Base-by-base conservation (phyloP, 2,329 filamentous ascomycete genomes). In the Diaporthe caulivora region DNA sequence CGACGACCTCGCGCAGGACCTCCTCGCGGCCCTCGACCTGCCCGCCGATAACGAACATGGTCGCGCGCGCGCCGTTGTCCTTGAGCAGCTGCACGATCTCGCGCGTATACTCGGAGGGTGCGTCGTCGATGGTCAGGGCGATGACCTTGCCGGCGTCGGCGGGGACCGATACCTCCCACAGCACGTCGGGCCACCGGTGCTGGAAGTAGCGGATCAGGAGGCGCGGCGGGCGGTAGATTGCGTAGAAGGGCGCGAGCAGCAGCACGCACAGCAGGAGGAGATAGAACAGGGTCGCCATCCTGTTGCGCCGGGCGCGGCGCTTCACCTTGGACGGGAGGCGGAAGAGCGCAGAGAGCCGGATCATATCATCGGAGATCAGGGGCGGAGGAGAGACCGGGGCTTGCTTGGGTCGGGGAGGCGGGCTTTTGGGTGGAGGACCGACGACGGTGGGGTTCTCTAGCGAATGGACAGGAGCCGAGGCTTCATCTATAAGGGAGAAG, bases 51-150 rank as follows among this genome's bases (percentile, higher is more conserved):
- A 97, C 88, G 82, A 98, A 98, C 81, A 97, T 97, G 0, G 95
- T 98, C 0, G 95, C 95, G 26, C 87, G 90, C 18, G 92, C 94
- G 72, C 88, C 87, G 79, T 94, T 87, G 31, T 86, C 85, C 70
- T 86, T 84, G n/a, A 98, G 86, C 0, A 94, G 84, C 55, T 90
- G 83, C 71, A 95, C 84, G 74, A 98, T 95, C 72, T 92, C 89
- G 57, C 83, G 79, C 2, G 95, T 97, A 81, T 94, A 87, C 55
- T 88, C 83, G 1, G 93, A 95, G 0, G 95, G 95, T 37, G 92
- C 93, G 83, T 98, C 95, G 84, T 98, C 95, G 78, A 98, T 92
- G 1, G 94, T 97, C 51, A 98, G 87, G 0, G 94, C 95, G 24
- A 98, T 87, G 34, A 96, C 83, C 79, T 92, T 94, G 62, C 89